Percentiles rank a stretch among this genome's conserved stretches.
Conservation (phyloP, 2,329 filamentous ascomycete species). For the Nothomitra cinnamomea region DNA sequence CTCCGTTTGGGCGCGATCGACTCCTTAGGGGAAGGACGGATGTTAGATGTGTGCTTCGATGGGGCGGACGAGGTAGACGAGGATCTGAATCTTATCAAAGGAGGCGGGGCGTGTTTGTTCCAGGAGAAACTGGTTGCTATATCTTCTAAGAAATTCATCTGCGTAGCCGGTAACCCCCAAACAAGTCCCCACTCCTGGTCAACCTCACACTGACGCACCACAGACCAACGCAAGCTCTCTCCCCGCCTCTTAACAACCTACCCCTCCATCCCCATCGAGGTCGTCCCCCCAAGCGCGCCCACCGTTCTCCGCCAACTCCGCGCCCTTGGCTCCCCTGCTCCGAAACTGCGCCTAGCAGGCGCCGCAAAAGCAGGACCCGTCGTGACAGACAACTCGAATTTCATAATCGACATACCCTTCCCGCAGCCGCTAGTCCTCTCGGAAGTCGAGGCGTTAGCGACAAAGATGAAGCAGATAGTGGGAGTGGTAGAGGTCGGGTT, state of each 20-base stretch:
- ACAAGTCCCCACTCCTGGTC: background rate
- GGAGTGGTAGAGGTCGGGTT: conserved; percentile 87
- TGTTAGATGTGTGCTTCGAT: conserved; percentile 85
- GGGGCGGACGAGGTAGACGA: conserved; percentile 94
- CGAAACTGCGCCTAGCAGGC: conserved; percentile 53
- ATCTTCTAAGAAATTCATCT: conserved; percentile 69
- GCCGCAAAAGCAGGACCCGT: conserved; percentile 69
- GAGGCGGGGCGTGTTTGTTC: conserved; percentile 90
- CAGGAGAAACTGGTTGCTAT: conserved; percentile 93
- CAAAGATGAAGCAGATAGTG: conserved; percentile 60
- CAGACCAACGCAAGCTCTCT: conserved; percentile 82
- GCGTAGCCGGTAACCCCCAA: conserved; percentile 48
- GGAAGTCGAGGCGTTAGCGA: conserved; percentile 62
- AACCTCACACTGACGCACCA: background rate
- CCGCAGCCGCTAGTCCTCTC: conserved; percentile 56
- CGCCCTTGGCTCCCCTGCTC: conserved; percentile 53
- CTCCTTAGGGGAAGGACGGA: conserved; percentile 29
- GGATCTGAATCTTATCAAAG: conserved; percentile 92
- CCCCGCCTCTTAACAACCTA: conserved; percentile 56
- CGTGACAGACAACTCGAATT: conserved; percentile 72
- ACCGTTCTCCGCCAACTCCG: conserved; percentile 58
- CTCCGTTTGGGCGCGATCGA: conserved; percentile 65
- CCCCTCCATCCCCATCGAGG: conserved; percentile 82
- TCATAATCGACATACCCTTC: conserved; percentile 88
- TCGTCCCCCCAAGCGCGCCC: conserved; percentile 67